Evolutionary conservation across 1,284 basidiomycete species (phyloP).

Genomic region (Rhodotorula sp.): DNA sequence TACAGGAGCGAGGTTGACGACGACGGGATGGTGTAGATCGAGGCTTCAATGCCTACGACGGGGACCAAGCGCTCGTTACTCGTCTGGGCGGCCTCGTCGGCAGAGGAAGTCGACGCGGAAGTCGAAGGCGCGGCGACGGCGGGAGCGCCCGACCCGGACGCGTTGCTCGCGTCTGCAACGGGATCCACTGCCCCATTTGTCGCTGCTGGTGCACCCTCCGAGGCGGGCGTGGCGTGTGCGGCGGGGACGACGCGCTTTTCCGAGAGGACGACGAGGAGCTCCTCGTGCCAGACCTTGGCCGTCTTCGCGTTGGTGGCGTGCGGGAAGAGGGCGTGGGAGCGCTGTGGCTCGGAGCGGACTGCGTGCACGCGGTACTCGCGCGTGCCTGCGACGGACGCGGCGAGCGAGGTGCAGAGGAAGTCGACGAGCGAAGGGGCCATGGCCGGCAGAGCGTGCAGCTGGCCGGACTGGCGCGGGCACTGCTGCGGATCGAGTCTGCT

Average conservation of each 20-base stretch:
- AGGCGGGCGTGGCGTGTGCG: slow-evolving; percentile 42
- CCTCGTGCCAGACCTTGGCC: slow-evolving; percentile 65
- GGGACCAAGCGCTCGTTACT: slow-evolving; percentile 54
- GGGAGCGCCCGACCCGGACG: background rate
- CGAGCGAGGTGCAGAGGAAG: slow-evolving; percentile 63
- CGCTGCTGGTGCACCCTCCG: background rate
- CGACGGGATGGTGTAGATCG: slow-evolving; percentile 71
- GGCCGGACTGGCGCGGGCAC: too few species aligned
- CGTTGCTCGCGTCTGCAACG: background rate
- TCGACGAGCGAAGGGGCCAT: slow-evolving; percentile 59
- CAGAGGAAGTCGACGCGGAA: background rate
- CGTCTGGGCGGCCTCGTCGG: slow-evolving; percentile 46
- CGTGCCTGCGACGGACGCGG: slow-evolving; percentile 50
- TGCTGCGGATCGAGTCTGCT: too few species aligned
- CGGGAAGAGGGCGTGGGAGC: slow-evolving; percentile 67
- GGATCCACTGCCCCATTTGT: too few species aligned
- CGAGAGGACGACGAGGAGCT: slow-evolving; percentile 62
- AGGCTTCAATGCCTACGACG: slow-evolving; percentile 78
- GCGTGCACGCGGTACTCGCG: slow-evolving; percentile 72
- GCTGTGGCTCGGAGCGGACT: slow-evolving; percentile 69
- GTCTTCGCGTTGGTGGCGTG: slow-evolving; percentile 61
- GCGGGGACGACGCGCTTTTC: slow-evolving; percentile 55
- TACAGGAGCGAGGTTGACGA: slow-evolving; percentile 77
- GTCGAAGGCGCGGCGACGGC: background rate
- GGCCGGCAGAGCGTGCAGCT: too few species aligned